Base-by-base conservation (phyloP, 257 asterid species). In the Rehmannia glutinosa region DNA sequence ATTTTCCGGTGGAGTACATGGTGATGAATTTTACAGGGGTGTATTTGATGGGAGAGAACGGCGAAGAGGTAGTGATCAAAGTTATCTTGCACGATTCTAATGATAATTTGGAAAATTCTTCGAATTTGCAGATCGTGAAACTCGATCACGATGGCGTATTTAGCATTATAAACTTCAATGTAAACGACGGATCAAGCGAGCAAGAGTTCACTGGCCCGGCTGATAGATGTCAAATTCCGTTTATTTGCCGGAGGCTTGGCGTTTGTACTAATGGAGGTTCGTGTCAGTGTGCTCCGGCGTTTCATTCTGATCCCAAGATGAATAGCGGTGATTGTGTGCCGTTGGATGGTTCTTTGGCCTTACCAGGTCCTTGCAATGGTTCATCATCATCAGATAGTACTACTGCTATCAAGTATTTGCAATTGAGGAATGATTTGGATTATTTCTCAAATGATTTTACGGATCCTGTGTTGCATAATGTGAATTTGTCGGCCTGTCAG, bases 281-380 rank as follows among this genome's bases (percentile, higher is more conserved):
- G n/a, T n/a, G 92, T 56, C 81, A 83, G 25, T 86, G 92, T 72
- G 82, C 92, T 1, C 57, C 87, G 20, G 76, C 67, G 23, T 86
- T 86, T 73, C 80, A 69, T 50, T 20, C 12, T 25, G 68, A 68
- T 20, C 62, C 70, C 6, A 62, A 30, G 19, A 11, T 13, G 39
- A 62, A 13, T 49, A 41, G 19, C 11, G 64, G 54, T 1, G 57
- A 61, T 55, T 86, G 92, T 35, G 75, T 68, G 32, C 89, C 82
- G 6, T 49, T 36, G 4, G 83, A 83, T 50, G 36, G 13, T 46
- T 75, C 82, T 58, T 55, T 66, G 73, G 72, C 70, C 33, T 73
- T 85, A 38, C 85, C 89, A 2, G 70, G 24, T 54, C 41, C 82
- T 10, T 83, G 89, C 41, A 60, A 74, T 45, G 66, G 32, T 0